A percentile compares a stretch with the other conserved stretches of the same genome.
Conservation (phyloP, 352 stramenopile species). For the Phytophthora citrophthora region DNA sequence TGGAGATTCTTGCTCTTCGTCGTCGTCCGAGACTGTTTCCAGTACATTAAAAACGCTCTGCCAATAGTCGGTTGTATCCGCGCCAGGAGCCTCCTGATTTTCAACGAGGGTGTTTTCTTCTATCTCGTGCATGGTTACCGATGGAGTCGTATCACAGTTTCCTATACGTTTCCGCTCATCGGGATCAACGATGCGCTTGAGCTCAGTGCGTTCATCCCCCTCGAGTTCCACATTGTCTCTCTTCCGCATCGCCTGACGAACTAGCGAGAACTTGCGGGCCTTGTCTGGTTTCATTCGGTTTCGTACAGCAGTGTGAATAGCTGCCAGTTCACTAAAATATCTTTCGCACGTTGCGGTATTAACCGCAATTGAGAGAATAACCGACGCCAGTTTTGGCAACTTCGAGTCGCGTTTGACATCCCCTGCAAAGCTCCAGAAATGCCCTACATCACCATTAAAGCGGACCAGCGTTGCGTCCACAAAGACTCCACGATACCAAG, state of each 20-base stretch:
- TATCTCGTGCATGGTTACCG: too few relatives aligned
- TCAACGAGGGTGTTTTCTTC: too few relatives aligned
- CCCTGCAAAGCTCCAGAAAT: slow-evolving; percentile 1
- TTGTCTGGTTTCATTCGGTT: background rate
- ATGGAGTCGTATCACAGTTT: too few relatives aligned
- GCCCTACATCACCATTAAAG: slow-evolving; percentile 8
- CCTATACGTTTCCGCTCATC: too few relatives aligned
- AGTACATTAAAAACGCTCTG: too few relatives aligned
- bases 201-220: background rate
- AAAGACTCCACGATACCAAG: slow-evolving; percentile 7
- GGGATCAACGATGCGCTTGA: too few relatives aligned
- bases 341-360: slow-evolving; percentile 16
- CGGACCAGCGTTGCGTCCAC: background rate
- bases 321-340: slow-evolving; percentile 14
- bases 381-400: slow-evolving; percentile 2
- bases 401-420: background rate
- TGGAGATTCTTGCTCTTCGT: too few relatives aligned
- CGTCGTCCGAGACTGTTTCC: too few relatives aligned
- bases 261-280: slow-evolving; percentile 2
- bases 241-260: background rate
- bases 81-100: too few relatives aligned
- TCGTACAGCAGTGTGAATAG: slow-evolving; percentile 2
- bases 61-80: too few relatives aligned
- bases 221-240: background rate
- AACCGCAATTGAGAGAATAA: slow-evolving; percentile 11